A percentile compares a stretch with the other conserved stretches of the same genome.
These are phyloP conservation scores for Botrytis hyacinthi DNA, from an alignment of 2,329 filamentous ascomycete species.

Conservation along the genomic window DNA sequence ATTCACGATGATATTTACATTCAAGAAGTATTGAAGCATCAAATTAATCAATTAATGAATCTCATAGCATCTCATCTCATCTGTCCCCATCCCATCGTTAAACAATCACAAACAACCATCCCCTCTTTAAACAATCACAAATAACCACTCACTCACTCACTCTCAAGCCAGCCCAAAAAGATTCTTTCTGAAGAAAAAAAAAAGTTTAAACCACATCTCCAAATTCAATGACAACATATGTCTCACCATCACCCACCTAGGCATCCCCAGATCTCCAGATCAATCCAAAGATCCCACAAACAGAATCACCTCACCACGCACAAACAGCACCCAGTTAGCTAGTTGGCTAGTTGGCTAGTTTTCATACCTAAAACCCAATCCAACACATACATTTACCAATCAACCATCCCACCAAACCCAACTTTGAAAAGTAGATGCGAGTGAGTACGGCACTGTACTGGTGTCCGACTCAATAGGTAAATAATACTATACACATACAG, in stretches of 20 bases:
- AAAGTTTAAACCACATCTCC: not conserved
- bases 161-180: not conserved
- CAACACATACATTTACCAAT: too few species aligned
- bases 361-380: not conserved
- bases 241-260: not conserved
- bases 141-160: not conserved
- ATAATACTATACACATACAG: not conserved
- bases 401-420: not conserved
- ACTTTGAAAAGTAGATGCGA: not conserved
- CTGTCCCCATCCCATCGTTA: too few species aligned
- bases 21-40: not conserved
- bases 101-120: not conserved
- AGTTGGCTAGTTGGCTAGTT: not conserved
- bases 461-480: too few species aligned
- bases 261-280: not conserved
- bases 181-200: too few species aligned
- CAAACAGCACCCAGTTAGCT: not conserved
- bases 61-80: not conserved
- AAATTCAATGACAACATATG: not conserved
- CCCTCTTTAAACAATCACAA: not conserved
- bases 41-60: not conserved
- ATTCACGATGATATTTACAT: not conserved
- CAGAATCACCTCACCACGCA: not conserved
- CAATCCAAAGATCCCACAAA: not conserved
- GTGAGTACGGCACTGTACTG: too few species aligned